phyloP scores from a whole-genome alignment of 2,329 filamentous ascomycete genomes.

The Trichoderma simmonsii region DNA sequence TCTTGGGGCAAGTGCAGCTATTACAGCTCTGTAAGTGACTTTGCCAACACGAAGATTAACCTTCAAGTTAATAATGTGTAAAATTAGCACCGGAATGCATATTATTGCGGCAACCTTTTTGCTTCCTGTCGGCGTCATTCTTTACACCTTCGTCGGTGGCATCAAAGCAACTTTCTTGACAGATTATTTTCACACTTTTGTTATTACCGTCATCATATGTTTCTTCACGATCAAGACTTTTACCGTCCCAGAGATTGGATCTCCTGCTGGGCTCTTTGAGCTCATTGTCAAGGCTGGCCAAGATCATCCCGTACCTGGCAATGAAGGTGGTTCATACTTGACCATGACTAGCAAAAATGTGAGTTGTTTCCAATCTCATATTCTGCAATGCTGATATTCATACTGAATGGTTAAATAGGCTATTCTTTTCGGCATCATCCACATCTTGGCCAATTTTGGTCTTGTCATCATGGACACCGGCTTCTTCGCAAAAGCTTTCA shows the following conservation, averaged over 20 bases:
- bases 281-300: constrained; percentile 44
- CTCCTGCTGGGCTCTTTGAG: constrained; percentile 47
- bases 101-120: constrained; percentile 49
- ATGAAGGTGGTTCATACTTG: constrained; percentile 51
- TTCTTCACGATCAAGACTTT: constrained; percentile 47
- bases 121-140: constrained; percentile 36
- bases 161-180: constrained; percentile 45
- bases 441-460: constrained; percentile 49
- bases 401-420: constrained; percentile 29
- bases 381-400: neutral
- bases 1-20: constrained; percentile 37
- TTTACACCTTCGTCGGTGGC: constrained; percentile 40
- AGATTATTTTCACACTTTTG: constrained; percentile 53
- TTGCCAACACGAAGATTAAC: accelerated
- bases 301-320: constrained; percentile 47
- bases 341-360: constrained; percentile 54
- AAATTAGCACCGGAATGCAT: constrained; percentile 44
- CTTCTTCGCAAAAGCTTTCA: constrained; percentile 40
- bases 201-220: constrained; percentile 51
- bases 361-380: constrained; percentile 13
- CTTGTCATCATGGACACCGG: constrained; percentile 52
- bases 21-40: constrained; percentile 32
- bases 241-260: constrained; percentile 45
- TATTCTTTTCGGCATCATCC: constrained; percentile 49
- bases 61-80: constrained; percentile 1